Percentiles rank a stretch among this genome's conserved stretches.
These are phyloP conservation scores for Neohortaea acidophila DNA, from an alignment of 495 filamentous ascomycete genomes.

Conservation along the genomic window DNA sequence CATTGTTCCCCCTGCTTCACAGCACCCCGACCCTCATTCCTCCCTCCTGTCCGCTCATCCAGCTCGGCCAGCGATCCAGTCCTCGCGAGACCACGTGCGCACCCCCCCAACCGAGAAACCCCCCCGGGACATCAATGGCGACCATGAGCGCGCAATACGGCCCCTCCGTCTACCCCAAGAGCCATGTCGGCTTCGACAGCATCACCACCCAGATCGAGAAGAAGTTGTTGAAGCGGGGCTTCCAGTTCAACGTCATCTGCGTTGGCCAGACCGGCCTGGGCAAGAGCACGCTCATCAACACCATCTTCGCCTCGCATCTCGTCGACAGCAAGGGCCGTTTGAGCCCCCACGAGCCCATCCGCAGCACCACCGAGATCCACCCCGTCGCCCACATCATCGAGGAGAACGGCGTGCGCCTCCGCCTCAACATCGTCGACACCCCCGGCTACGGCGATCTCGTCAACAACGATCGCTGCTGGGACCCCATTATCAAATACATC, in stretches of 20 bases:
- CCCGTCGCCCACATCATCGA: conserved; percentile 96
- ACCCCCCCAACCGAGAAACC: no score
- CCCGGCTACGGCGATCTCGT: conserved; percentile 70
- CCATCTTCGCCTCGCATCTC: conserved; percentile 98
- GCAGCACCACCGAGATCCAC: conserved; percentile 94
- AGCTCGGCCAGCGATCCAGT: no score
- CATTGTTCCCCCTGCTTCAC: no score
- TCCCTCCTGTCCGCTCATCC: no score
- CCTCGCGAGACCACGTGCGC: no score
- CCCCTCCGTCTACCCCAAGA: conserved; percentile 68
- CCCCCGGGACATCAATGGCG: no score
- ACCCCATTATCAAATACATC: conserved; percentile 99
- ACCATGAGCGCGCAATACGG: conserved; percentile 33
- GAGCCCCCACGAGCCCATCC: conserved; percentile 77
- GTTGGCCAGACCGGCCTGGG: conserved; percentile 97
- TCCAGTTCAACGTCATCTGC: conserved; percentile 99
- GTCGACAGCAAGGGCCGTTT: conserved; percentile 97
- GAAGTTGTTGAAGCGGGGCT: conserved; percentile 98
- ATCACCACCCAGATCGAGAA: conserved; percentile 96
- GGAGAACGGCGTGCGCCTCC: conserved; percentile 75
- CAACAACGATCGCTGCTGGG: conserved; percentile 75
- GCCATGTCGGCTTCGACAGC: conserved; percentile 98
- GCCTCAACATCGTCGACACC: conserved; percentile 67
- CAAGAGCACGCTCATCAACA: conserved; percentile 98
- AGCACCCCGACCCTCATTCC: no score